Evolutionary conservation across 1,284 basidiomycete genomes (phyloP), one percentile per base, ranked within the genome.

Genomic region (Apiotrichum mycotoxinovorans): DNA sequence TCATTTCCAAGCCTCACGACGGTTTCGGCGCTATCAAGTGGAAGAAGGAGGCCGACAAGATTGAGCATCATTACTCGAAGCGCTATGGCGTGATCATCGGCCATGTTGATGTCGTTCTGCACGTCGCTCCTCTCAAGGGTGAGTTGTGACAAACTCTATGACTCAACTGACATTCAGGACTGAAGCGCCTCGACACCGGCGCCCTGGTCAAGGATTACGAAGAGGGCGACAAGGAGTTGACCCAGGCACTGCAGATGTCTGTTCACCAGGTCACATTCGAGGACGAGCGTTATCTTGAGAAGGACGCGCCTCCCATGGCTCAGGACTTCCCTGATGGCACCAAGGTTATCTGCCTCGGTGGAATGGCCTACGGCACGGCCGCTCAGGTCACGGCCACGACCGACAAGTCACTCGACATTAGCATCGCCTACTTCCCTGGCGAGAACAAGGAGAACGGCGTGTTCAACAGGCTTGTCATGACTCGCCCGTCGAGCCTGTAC

Each of bases 171-270:
- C 33, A 15, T 9, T 18, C 37, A 49, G 47, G 93, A 33, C 78
- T 99, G 65, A 93, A 89, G 75, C 86, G 91, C 17, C 78, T 94
- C 38, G 91, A 97, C 60, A 85, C 84, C 26, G 95, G 91, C 14
- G 89, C 94, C 0, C 84, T 98, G 59, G 84, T 97, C 62, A 98
- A 98, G 77, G 92, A 98, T 66, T 98, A 95, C 71, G 92, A 95
- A 68, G 84, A 80, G 0, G 73, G 79, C 0, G 85, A 91, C 27
- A 90, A 89, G 68, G 91, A 96, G 74, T 80, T 84, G 12, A 89
- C 91, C 58, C 87, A 89, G 63, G 91, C 92, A 0, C 82, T 91
- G 2, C 93, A 97, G 75, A 85, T 93, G 80, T 82, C 84, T 18
- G 83, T 96, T 12, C 80, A 84, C 0, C 81, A 87, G 57, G 89